phyloP scores from a whole-genome alignment of 2,329 filamentous ascomycete species.

The Penicillium sp. region DNA sequence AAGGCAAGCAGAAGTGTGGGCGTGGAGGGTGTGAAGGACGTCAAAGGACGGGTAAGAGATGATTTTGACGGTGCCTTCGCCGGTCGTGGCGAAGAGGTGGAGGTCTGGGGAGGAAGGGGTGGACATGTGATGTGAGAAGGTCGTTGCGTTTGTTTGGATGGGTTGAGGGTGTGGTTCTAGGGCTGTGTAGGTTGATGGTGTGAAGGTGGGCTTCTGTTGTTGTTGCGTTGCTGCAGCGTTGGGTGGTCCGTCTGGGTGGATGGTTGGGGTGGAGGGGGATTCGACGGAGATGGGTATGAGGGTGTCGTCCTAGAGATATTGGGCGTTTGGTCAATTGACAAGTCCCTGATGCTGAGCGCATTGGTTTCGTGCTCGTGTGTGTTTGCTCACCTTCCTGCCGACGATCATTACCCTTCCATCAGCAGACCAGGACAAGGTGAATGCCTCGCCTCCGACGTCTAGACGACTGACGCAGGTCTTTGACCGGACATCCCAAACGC shows the following conservation, averaged over 20 bases:
- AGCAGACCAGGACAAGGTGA: conserved; percentile 42
- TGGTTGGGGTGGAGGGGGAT: conserved; percentile 31
- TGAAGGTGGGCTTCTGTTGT: too few species aligned
- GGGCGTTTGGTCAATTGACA: too few species aligned
- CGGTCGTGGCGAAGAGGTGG: conserved; percentile 42
- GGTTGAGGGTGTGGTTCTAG: conserved; percentile 39
- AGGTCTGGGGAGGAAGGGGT: conserved; percentile 29
- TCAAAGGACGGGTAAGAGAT: conserved; percentile 41
- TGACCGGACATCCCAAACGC: conserved; percentile 45
- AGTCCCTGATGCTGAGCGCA: too few species aligned
- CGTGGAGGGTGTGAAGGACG: conserved; percentile 39
- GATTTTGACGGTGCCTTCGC: conserved; percentile 43
- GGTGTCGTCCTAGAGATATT: conserved; percentile 36
- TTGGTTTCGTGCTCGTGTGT: too few species aligned
- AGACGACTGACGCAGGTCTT: conserved; percentile 42
- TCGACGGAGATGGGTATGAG: conserved; percentile 40
- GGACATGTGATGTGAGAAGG: conserved; percentile 39
- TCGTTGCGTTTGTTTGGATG: conserved; percentile 43
- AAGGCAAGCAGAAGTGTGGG: conserved; percentile 43
- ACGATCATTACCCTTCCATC: conserved; percentile 42
- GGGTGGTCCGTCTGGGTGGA: conserved; percentile 17
- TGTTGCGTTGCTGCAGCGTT: too few species aligned
- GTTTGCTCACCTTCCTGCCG: conserved; percentile 43
- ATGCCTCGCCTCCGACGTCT: conserved; percentile 43
- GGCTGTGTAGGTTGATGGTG: conserved; percentile 29